These are phyloP conservation scores for Penicillium concentricum DNA, from an alignment of 2,329 filamentous ascomycete genomes.

Conservation along the genomic window DNA sequence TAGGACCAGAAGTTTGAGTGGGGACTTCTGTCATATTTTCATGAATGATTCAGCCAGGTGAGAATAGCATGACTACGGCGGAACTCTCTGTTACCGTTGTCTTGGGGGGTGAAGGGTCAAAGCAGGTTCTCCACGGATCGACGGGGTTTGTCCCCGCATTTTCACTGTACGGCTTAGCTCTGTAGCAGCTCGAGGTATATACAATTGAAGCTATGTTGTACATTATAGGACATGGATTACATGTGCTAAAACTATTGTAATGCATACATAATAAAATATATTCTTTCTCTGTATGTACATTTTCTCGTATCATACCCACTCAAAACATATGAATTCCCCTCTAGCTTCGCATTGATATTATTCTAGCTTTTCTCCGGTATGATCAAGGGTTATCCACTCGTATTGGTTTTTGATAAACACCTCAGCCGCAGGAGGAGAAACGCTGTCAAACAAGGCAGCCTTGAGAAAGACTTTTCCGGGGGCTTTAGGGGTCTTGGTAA, in stretches of 20 bases:
- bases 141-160: neutral
- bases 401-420: constrained; percentile 12
- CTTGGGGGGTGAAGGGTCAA: neutral
- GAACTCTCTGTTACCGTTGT: neutral
- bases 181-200: neutral
- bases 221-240: no score
- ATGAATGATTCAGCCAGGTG: neutral
- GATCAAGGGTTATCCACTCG: constrained; percentile 6
- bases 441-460: constrained; percentile 18
- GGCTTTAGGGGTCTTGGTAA: constrained; percentile 11
- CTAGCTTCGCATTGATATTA: neutral
- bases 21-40: neutral
- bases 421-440: constrained; percentile 11
- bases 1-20: neutral
- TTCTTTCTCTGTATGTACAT: neutral
- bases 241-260: no score
- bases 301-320: no score
- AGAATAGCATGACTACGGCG: neutral
- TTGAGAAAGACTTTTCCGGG: constrained; percentile 23
- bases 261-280: neutral
- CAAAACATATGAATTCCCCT: no score
- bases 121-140: neutral
- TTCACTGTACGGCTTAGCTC: neutral
- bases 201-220: neutral
- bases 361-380: neutral